Base-by-base conservation (phyloP, 2,329 filamentous ascomycete genomes). In the Trichoderma pleuroti region DNA sequence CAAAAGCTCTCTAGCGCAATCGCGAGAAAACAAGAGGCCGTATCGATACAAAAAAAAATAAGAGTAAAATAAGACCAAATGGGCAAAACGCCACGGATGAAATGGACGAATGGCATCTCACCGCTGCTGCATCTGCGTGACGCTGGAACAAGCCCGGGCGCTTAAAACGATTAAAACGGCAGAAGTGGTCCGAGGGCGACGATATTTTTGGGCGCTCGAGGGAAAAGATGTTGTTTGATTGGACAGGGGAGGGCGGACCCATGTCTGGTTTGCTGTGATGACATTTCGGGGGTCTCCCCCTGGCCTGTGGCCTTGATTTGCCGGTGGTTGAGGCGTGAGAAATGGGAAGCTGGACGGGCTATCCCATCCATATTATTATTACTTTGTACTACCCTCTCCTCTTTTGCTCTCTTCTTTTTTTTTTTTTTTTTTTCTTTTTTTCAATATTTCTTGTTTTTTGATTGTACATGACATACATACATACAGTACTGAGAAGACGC, bases 151-250 rank as follows among this genome's bases (percentile, higher is more conserved):
- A 59, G 64, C 21, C 52, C 46, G 64, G 64, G 64, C 64, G 64
- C 64, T 68, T 68, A 68, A 59, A 60, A 59, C 54, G 36, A 36
- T 68, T 68, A 68, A 59, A 60, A 59, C 54, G 36, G 54, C 64
- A 68, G n/a, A 68, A 18, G 64, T 66, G 63, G 63, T 66, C 49
- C 63, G 63, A 66, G 39, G 28, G 61, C 26, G 59, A 63, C 24
- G 28, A 64, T 64, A 52, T 34, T 32, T 24, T 52, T 34, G 61
- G n/a, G 32, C 12, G 21, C 14, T 26, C 9, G 18, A 49, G 61
- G 63, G 16, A 32, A 49, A 67, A 32, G 64, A 36, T 68, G 64
- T 60, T 46, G 64, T 68, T 59, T 68, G 64, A 68, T 68, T 68
- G 64, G 64, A 16, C 16, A n/a, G 26, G n/a, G 21, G 21, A 3